Conservation (phyloP, 2,329 filamentous ascomycete species). For the Colletotrichum tropicale region DNA sequence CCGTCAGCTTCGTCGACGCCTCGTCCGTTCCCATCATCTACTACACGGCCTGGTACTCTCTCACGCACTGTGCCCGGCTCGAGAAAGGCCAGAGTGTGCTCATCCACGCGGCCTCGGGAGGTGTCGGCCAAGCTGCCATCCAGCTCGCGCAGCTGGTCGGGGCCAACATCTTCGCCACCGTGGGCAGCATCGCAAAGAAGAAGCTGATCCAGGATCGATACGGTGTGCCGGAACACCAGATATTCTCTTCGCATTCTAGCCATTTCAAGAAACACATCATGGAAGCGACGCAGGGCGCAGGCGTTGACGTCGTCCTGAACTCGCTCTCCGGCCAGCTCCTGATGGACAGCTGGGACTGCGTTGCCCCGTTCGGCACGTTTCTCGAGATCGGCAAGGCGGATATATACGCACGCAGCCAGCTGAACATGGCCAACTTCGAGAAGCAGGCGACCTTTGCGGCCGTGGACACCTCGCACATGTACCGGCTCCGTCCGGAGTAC, state of each 20-base stretch:
- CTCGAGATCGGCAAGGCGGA: conserved; percentile 48
- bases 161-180: conserved; percentile 35
- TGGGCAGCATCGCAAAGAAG: conserved; percentile 25
- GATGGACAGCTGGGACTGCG: conserved; percentile 44
- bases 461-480: neutral
- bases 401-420: conserved; percentile 34
- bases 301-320: conserved; percentile 35
- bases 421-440: no score
- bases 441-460: neutral
- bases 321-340: conserved; percentile 36
- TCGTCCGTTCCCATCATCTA: conserved; percentile 32
- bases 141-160: conserved; percentile 31
- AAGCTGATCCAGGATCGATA: conserved; percentile 27
- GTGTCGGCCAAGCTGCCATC: conserved; percentile 40
- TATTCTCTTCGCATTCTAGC: conserved; percentile 27
- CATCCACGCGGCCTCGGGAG: conserved; percentile 40
- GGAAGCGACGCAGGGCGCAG: conserved; percentile 27
- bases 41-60: conserved; percentile 30
- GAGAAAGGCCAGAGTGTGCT: conserved; percentile 32
- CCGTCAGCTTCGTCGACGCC: conserved; percentile 39
- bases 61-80: conserved; percentile 28
- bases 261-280: conserved; percentile 33
- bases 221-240: conserved; percentile 25
- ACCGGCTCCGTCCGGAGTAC: conserved; percentile 24
- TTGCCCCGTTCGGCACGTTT: conserved; percentile 49